Percentiles rank a stretch among this genome's conserved stretches.
Conservation (phyloP, 345 rosid species). For the Isatis tinctoria region DNA sequence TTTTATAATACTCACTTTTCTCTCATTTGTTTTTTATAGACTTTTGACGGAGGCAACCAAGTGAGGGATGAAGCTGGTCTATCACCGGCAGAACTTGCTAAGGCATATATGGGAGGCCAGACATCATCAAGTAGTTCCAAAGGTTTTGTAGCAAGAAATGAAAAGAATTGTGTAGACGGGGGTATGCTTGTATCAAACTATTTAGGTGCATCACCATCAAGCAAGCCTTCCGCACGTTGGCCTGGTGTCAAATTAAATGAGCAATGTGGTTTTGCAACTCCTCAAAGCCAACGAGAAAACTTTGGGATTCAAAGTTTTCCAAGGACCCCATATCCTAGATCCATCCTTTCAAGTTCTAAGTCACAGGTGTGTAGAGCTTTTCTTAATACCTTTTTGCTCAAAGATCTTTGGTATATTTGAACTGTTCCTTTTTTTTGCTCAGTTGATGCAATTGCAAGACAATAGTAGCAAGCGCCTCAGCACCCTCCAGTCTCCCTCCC, state of each 20-base stretch:
- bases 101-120: conserved; percentile 69
- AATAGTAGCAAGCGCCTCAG: conserved; percentile 37
- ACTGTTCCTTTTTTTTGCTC: conserved; percentile 9
- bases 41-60: conserved; percentile 24
- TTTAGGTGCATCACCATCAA: conserved; percentile 43
- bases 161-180: conserved; percentile 23
- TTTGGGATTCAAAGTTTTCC: conserved; percentile 57
- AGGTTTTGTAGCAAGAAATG: conserved; percentile 45
- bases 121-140: conserved; percentile 44
- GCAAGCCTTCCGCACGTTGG: conserved; percentile 63
- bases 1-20: background rate
- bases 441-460: conserved; percentile 49
- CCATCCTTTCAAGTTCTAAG: conserved; percentile 58
- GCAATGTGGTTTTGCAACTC: conserved; percentile 53
- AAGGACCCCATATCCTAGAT: conserved; percentile 81
- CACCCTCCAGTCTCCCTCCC: conserved; percentile 42
- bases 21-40: background rate
- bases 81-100: conserved; percentile 81
- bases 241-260: conserved; percentile 79
- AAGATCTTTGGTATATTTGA: background rate
- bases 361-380: conserved; percentile 51
- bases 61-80: conserved; percentile 46
- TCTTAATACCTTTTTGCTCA: background rate
- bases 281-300: conserved; percentile 62
- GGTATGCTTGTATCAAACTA: conserved; percentile 44